Evolutionary conservation across 257 asterid species (phyloP).

Genomic region (Solanum chaucha): DNA sequence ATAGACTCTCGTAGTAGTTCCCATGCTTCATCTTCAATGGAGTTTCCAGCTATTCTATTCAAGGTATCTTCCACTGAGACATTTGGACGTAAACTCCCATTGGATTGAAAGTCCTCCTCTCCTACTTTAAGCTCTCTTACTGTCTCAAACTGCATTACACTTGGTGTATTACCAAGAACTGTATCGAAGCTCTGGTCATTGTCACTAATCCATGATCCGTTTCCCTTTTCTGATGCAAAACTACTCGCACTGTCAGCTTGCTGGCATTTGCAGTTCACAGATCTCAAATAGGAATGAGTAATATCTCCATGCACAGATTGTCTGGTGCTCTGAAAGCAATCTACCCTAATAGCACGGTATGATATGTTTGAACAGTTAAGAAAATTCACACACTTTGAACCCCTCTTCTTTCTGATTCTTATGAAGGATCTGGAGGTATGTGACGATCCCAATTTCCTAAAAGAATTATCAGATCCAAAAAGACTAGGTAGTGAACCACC

Average conservation of each 20-base stretch:
- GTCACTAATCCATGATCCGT: conserved; percentile 27
- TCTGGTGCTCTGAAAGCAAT: conserved; percentile 2
- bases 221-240: conserved; percentile 28
- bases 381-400: neutral
- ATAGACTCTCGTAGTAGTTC: conserved; percentile 42
- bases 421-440: conserved; percentile 9
- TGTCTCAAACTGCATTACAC: conserved; percentile 14
- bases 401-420: conserved; percentile 26
- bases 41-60: conserved; percentile 13
- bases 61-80: conserved; percentile 16
- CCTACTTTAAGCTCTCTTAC: conserved; percentile 15
- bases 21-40: conserved; percentile 70
- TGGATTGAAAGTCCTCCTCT: conserved; percentile 18
- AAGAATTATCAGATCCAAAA: conserved; percentile 15
- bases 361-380: conserved; percentile 11
- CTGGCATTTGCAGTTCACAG: conserved; percentile 38
- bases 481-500: conserved; percentile 16
- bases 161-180: conserved; percentile 11
- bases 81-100: conserved; percentile 21
- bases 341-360: conserved; percentile 1
- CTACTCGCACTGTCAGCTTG: conserved; percentile 37
- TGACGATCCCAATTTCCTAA: conserved; percentile 11
- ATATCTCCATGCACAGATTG: conserved; percentile 4
- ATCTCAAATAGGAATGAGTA: conserved; percentile 3
- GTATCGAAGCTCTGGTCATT: conserved; percentile 17